These are phyloP conservation scores for Clitoria ternatea DNA, from an alignment of 306 rosid species.

Conservation along the genomic window DNA sequence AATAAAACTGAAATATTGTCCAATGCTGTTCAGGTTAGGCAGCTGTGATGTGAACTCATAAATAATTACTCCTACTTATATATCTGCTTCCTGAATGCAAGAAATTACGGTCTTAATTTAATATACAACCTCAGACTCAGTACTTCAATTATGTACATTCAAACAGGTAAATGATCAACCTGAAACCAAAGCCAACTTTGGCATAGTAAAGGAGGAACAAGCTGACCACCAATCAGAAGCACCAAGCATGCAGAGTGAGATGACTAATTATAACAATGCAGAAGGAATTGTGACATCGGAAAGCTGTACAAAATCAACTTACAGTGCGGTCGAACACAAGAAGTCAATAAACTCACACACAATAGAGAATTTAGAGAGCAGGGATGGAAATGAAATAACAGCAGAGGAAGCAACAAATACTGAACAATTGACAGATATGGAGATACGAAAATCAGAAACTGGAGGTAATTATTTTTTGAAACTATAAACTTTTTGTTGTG, in stretches of 20 bases:
- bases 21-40: neutral
- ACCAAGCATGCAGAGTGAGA: neutral
- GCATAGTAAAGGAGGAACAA: neutral
- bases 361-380: neutral
- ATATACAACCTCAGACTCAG: neutral
- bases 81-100: neutral
- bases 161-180: neutral
- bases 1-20: neutral
- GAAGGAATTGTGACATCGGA: neutral
- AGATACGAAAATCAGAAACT: no score
- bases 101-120: neutral
- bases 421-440: neutral
- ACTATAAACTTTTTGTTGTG: no score
- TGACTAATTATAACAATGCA: neutral
- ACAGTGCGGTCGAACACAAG: neutral
- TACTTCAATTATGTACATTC: neutral
- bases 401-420: neutral
- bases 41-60: neutral
- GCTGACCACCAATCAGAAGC: neutral
- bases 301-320: neutral
- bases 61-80: neutral
- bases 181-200: neutral
- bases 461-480: neutral
- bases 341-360: neutral
- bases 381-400: neutral